Conservation (phyloP, 2,329 filamentous ascomycete species). For the Neonectria faginata region DNA sequence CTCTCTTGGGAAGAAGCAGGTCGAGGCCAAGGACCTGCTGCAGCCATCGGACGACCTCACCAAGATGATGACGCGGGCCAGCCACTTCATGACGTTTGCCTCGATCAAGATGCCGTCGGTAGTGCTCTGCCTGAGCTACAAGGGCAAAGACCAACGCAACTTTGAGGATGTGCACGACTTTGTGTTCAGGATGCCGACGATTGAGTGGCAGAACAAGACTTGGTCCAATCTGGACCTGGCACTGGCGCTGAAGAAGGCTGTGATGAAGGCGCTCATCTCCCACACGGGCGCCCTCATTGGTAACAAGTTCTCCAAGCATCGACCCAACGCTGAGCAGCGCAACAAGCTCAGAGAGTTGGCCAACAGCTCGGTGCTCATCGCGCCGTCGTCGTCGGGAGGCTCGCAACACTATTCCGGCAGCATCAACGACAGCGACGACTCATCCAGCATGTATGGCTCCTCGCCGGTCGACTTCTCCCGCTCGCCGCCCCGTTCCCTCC, state of each 20-base stretch:
- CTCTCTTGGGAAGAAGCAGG: conserved; percentile 61
- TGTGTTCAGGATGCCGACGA: conserved; percentile 92
- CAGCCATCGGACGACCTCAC: conserved; percentile 87
- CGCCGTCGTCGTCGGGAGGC: conserved; percentile 55
- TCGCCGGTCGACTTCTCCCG: conserved; percentile 69
- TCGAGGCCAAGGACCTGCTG: conserved; percentile 65
- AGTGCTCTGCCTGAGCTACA: conserved; percentile 94
- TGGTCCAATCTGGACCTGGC: conserved; percentile 98
- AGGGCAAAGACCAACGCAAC: conserved; percentile 94
- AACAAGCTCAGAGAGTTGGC: conserved; percentile 84
- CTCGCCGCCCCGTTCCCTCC: conserved; percentile 66
- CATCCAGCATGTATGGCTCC: conserved; percentile 64
- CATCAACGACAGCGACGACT: conserved; percentile 67
- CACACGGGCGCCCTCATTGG: conserved; percentile 97
- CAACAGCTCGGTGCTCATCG: conserved; percentile 76
- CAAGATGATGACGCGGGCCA: conserved; percentile 95
- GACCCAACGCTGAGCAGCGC: conserved; percentile 83
- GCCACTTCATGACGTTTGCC: conserved; percentile 96
- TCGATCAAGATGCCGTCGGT: conserved; percentile 96
- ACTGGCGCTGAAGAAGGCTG: conserved; percentile 91
- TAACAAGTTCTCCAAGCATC: conserved; percentile 94
- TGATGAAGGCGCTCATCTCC: conserved; percentile 92
- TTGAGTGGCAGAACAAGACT: conserved; percentile 98
- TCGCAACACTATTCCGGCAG: conserved; percentile 56
- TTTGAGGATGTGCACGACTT: conserved; percentile 97